A percentile compares a stretch with the other conserved stretches of the same genome.
phyloP scores from a whole-genome alignment of 208 protist genomes.

The Vickermania ingenoplastis region DNA sequence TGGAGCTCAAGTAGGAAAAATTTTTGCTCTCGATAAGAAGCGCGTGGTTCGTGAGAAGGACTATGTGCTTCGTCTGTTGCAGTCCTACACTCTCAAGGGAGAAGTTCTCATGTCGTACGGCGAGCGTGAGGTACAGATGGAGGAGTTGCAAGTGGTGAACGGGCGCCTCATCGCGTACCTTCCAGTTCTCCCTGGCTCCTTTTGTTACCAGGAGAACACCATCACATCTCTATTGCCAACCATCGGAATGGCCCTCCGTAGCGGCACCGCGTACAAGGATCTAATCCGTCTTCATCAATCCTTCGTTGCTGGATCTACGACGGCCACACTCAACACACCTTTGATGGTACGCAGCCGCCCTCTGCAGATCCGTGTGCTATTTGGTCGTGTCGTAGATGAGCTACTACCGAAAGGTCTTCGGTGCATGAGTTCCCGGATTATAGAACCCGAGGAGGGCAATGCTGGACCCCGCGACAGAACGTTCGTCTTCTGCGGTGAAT shows the following conservation, averaged over 20 bases:
- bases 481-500: slow-evolving; percentile 84
- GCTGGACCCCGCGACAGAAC: slow-evolving; percentile 46
- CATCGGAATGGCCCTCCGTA: slow-evolving; percentile 64
- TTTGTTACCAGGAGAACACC: slow-evolving; percentile 61
- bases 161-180: slow-evolving; percentile 82
- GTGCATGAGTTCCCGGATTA: slow-evolving; percentile 75
- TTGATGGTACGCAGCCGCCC: slow-evolving; percentile 82
- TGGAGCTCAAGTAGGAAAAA: slow-evolving; percentile 77
- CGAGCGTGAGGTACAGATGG: slow-evolving; percentile 5
- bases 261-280: slow-evolving; percentile 71
- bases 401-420: slow-evolving; percentile 76
- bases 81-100: slow-evolving; percentile 57
- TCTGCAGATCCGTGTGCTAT: slow-evolving; percentile 83
- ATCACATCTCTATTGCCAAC: slow-evolving; percentile 83
- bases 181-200: slow-evolving; percentile 65
- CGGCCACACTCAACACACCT: slow-evolving; percentile 31
- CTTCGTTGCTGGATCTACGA: slow-evolving; percentile 54
- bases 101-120: slow-evolving; percentile 71
- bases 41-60: slow-evolving; percentile 58
- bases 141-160: slow-evolving; percentile 29
- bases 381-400: slow-evolving; percentile 84
- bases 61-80: slow-evolving; percentile 70
- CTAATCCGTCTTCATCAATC: slow-evolving; percentile 81
- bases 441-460: slow-evolving; percentile 71
- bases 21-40: slow-evolving; percentile 72